A percentile compares a stretch with the other conserved stretches of the same genome.
These are phyloP conservation scores for Mycena rebaudengoi DNA, from an alignment of 768 basidiomycete genomes.

Conservation along the genomic window DNA sequence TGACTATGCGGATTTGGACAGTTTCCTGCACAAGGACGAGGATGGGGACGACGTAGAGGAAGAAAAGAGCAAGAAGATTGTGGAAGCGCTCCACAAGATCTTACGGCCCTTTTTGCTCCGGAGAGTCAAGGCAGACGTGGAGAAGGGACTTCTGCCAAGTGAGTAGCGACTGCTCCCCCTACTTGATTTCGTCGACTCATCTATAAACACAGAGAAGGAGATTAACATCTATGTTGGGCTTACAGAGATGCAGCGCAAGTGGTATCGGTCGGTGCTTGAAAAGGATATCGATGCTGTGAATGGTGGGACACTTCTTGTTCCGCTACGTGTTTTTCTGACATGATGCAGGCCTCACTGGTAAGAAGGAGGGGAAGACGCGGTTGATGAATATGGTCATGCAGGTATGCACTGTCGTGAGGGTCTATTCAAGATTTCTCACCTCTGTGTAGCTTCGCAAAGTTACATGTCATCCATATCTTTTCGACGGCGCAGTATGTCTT, in stretches of 20 bases:
- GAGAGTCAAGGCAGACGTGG: conserved; percentile 95
- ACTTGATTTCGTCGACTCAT: not conserved
- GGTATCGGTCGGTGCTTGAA: conserved; percentile 95
- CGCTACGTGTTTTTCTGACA: not conserved
- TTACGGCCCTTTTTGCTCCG: conserved; percentile 93
- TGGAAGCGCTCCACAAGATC: conserved; percentile 97
- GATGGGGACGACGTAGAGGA: conserved; percentile 72
- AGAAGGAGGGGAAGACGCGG: conserved; percentile 98
- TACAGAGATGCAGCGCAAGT: conserved; percentile 97
- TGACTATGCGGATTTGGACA: conserved; percentile 89
- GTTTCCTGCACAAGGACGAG: conserved; percentile 92
- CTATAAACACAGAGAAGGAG: conserved; percentile 78
- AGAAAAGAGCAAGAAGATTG: conserved; percentile 90
- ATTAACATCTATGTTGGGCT: conserved; percentile 98
- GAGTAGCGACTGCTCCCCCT: conserved; percentile 31
- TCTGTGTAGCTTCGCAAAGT: conserved; percentile 74
- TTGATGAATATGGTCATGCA: conserved; percentile 99
- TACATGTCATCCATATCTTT: conserved; percentile 90
- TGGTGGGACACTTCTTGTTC: conserved; percentile 52
- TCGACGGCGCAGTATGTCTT: conserved; percentile 84
- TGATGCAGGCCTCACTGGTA: conserved; percentile 82
- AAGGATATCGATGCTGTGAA: conserved; percentile 99
- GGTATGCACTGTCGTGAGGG: conserved; percentile 48
- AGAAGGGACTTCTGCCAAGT: conserved; percentile 95
- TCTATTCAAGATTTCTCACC: not conserved